Evolutionary conservation across 2,329 filamentous ascomycete genomes (phyloP).

Genomic region (Setomelanomma holmii): DNA sequence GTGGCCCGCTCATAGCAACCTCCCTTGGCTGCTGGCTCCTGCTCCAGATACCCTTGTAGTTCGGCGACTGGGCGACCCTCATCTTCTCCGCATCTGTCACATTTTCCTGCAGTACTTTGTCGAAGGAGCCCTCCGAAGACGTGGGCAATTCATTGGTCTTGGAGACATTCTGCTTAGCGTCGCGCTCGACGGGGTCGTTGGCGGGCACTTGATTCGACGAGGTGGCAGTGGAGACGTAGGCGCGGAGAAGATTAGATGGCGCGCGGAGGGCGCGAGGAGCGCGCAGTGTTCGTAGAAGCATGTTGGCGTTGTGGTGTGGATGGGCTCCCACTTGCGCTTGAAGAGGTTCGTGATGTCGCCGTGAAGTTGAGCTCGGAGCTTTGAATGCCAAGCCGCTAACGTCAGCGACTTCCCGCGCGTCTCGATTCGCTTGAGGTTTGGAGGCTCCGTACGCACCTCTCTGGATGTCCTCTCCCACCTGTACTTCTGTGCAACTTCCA

Average conservation of each 20-base stretch:
- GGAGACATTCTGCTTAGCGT: conserved; percentile 61
- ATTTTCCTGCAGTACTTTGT: conserved; percentile 63
- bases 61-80: conserved; percentile 80
- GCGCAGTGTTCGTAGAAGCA: conserved; percentile 38
- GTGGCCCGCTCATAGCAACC: conserved; percentile 87
- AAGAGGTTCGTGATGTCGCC: conserved; percentile 4
- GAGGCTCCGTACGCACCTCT: neutral
- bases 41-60: conserved; percentile 82
- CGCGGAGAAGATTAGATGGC: conserved; percentile 30
- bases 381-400: conserved; percentile 11
- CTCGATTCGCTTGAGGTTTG: neutral
- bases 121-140: conserved; percentile 57
- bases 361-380: conserved; percentile 21
- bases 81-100: conserved; percentile 61
- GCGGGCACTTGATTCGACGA: conserved; percentile 69
- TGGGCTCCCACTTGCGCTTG: conserved; percentile 24
- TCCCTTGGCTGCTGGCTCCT: conserved; percentile 81
- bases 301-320: conserved; percentile 17
- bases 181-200: conserved; percentile 65
- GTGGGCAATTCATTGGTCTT: conserved; percentile 67
- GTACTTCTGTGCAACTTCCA: neutral
- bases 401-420: conserved; percentile 10
- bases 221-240: conserved; percentile 31
- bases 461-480: neutral
- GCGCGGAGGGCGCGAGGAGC: conserved; percentile 36